Evolutionary conservation across 2,329 filamentous ascomycete species (phyloP), one percentile per base, ranked within the genome.

Genomic region (Monilinia fructicola): DNA sequence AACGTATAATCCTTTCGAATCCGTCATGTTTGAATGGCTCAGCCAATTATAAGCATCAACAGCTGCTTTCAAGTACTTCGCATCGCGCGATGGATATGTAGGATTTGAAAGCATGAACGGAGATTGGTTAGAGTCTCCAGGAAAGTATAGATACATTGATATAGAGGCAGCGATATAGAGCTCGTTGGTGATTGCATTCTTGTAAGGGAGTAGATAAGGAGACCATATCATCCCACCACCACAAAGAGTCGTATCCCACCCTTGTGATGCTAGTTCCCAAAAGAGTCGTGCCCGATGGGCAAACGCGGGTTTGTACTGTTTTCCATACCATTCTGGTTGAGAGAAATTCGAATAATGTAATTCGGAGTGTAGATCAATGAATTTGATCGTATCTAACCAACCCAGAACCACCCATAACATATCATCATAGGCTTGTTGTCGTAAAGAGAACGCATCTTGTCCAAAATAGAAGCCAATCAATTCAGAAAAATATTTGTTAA

Each of bases 141-240:
- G 92, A 71, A 93, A 96, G 75, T 94, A 85, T 6, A 95, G 83
- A 75, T 96, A 97, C 94, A 98, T 97, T 64, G 84, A 86, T 46
- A 94, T 85, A 28, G 91, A 95, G 0, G 92, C 92, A 0, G 93
- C 84, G 68, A 97, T 91, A 79, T 86, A 97, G 1, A 97, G 84
- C 76, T 97, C 87, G 74, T 97, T 97, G 40, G 94, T 98, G 73
- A 98, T 96, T 69, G 94, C 92, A 74, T 98, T 98, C 76, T 97
- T 98, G 81, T 97, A 98, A 0, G 93, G 92, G 50, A 83, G 78
- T 38, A 94, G 79, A 46, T 86, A 85, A 3, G 92, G 92, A 71
- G 91, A 96, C 94, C 94, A 98, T 18, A 87, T 85, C 90, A 98
- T 96, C 54, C 94, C 94, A 28, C 94, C 94, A 5, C 85, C 85